Base-by-base conservation (phyloP, 2,329 filamentous ascomycete genomes). In the Endoconidiophora laricicola region DNA sequence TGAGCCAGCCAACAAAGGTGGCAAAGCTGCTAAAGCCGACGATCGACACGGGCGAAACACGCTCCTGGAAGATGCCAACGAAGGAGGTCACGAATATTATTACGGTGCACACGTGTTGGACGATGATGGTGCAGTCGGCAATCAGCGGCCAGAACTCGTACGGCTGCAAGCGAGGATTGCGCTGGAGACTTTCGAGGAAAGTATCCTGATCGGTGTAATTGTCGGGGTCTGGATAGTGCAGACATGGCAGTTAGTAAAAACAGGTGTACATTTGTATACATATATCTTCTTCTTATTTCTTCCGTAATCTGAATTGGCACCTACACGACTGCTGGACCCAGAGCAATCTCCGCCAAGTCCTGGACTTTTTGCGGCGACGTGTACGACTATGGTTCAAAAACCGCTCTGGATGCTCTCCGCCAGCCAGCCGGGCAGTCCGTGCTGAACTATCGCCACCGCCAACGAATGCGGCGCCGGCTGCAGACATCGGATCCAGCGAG, bases 121-220 rank as follows among this genome's bases (percentile, higher is more conserved):
- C 84, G 57, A 98, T 95, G 53, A 96, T 86, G 2, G 90, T 95
- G 12, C 86, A 90, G 63, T 96, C 90, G 52, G 86, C 85, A 46
- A 96, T 87, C 33, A 98, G 73, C 6, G 88, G 86, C 90, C 91
- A 98, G 65, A 98, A 98, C 60, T 96, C 88, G 64, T 98, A 98
- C 0, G 90, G 90, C 57, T 91, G 83, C 48, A 96, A 75, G 39
- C 88, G 81, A 3, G 90, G 90, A 63, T 98, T 98, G 44, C 88
- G 79, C 64, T 98, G 90, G 16, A 98, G 77, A 59, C 94, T 87
- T 61, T 95, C 90, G 57, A 98, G 80, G 59, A 98, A 98, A 1
- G 91, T 96, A 54, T 86, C 85, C 61, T 91, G 87, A 62, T 98
- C 91, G 39, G 91, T 96, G 63, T 96, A 96, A 64, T 98, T 98